A percentile compares a stretch with the other conserved stretches of the same genome.
These are phyloP conservation scores for Voacanga thouarsii DNA, from an alignment of 257 asterid genomes.

Conservation along the genomic window DNA sequence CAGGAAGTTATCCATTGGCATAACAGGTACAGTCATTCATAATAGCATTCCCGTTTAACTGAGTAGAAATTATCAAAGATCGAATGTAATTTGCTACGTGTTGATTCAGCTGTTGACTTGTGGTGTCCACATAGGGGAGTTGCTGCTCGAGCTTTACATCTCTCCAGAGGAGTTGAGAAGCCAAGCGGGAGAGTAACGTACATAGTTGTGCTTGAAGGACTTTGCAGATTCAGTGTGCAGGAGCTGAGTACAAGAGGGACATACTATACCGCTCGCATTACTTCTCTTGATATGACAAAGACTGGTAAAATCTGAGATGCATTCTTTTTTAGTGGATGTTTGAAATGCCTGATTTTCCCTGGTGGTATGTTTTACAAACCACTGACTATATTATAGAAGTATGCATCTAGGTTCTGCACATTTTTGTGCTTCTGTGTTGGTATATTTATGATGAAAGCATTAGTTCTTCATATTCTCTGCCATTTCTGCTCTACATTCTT, in stretches of 20 bases:
- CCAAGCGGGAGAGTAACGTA: constrained; percentile 99
- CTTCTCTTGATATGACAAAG: constrained; percentile 84
- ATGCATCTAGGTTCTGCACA: neutral
- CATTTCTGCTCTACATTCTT: neutral
- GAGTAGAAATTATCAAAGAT: neutral
- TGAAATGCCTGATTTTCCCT: neutral
- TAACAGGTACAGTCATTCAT: constrained; percentile 47
- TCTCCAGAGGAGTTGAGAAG: constrained; percentile 98
- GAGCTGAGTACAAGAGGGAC: constrained; percentile 97
- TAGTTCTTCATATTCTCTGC: neutral
- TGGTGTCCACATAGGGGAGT: constrained; percentile 55
- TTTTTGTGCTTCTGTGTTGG: neutral
- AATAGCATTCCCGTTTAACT: neutral
- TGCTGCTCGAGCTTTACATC: constrained; percentile 96
- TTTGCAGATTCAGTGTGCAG: constrained; percentile 94
- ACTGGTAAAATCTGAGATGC: constrained; percentile 48
- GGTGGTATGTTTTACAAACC: neutral
- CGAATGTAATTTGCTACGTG: neutral
- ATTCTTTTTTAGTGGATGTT: constrained; percentile 1
- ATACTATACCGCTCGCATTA: constrained; percentile 90
- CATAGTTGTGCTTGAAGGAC: constrained; percentile 93
- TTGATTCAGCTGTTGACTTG: constrained; percentile 14
- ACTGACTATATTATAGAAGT: neutral
- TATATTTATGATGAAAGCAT: no score
- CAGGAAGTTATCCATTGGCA: constrained; percentile 97